These are phyloP conservation scores for Micractinium sp. DNA, from an alignment of 139 green algal genomes.

Conservation along the genomic window DNA sequence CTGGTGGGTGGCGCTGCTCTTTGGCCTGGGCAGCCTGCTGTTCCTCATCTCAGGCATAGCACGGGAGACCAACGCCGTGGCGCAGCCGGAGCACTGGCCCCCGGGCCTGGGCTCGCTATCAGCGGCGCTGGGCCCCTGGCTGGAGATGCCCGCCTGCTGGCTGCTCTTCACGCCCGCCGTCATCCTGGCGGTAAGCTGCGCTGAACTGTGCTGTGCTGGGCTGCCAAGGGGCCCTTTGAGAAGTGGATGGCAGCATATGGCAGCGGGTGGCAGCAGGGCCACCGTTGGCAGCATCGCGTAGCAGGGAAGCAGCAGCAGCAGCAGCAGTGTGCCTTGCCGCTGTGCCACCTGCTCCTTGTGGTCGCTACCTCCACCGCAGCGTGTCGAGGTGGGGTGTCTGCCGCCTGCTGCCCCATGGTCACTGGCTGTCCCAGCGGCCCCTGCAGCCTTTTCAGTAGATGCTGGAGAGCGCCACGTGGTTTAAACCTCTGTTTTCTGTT, in stretches of 20 bases:
- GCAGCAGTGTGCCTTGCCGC: too few relatives aligned
- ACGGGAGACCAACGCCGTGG: background rate
- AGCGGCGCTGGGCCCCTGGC: background rate
- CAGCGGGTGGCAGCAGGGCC: background rate
- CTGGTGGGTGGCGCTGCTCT: constrained; percentile 6
- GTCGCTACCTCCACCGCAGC: too few relatives aligned
- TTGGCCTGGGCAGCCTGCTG: background rate
- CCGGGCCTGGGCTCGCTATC: background rate
- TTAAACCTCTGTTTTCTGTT: too few relatives aligned
- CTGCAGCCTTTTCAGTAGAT: too few relatives aligned
- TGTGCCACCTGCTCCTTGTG: too few relatives aligned
- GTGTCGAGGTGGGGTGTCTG: too few relatives aligned
- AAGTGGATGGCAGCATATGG: too few relatives aligned
- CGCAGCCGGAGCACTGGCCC: background rate
- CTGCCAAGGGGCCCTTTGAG: background rate
- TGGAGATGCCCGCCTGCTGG: background rate
- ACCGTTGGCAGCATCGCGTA: too few relatives aligned
- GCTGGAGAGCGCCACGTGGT: too few relatives aligned
- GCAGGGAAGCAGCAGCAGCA: too few relatives aligned
- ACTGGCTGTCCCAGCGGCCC: too few relatives aligned
- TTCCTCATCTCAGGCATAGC: constrained; percentile 26
- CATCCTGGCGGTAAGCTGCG: background rate
- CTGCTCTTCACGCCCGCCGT: background rate
- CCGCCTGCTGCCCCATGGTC: too few relatives aligned
- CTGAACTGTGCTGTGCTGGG: background rate